Conservation (phyloP, 768 basidiomycete species). For the Amanita polypyramis region DNA sequence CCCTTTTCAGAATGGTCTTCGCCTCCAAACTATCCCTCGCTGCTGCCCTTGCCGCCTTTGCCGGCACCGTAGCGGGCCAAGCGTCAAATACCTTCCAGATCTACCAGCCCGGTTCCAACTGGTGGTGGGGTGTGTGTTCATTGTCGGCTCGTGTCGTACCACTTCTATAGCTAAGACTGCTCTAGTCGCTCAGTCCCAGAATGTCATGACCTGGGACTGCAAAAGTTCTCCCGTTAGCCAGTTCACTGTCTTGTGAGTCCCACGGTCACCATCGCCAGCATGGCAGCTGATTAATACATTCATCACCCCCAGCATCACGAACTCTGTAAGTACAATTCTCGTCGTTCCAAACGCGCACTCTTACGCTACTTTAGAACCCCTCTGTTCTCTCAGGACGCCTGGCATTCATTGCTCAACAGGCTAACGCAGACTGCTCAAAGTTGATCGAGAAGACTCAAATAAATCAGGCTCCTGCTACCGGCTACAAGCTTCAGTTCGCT, state of each 20-base stretch:
- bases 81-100: neutral
- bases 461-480: slow-evolving; percentile 2
- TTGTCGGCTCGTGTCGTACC: neutral
- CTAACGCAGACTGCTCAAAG: slow-evolving; percentile 5
- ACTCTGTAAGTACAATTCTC: slow-evolving; percentile 1
- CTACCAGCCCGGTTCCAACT: neutral
- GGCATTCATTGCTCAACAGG: slow-evolving; percentile 8
- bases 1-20: slow-evolving; percentile 5
- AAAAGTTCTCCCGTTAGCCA: slow-evolving; percentile 2
- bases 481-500: slow-evolving; percentile 4
- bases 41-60: slow-evolving; percentile 2
- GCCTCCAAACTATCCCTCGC: neutral
- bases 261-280: neutral
- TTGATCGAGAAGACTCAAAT: slow-evolving; percentile 1
- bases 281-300: neutral
- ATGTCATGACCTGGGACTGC: slow-evolving; percentile 7
- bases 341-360: neutral
- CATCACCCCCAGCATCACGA: slow-evolving; percentile 5
- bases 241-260: slow-evolving; percentile 7
- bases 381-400: slow-evolving; percentile 3
- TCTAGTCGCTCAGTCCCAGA: slow-evolving; percentile 3
- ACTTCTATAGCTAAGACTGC: neutral
- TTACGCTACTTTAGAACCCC: slow-evolving; percentile 1
- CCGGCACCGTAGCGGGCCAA: neutral
- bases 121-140: slow-evolving; percentile 6